Evolutionary conservation across 768 basidiomycete species (phyloP), one percentile per base, ranked within the genome.

Genomic region (Suillus placidus): DNA sequence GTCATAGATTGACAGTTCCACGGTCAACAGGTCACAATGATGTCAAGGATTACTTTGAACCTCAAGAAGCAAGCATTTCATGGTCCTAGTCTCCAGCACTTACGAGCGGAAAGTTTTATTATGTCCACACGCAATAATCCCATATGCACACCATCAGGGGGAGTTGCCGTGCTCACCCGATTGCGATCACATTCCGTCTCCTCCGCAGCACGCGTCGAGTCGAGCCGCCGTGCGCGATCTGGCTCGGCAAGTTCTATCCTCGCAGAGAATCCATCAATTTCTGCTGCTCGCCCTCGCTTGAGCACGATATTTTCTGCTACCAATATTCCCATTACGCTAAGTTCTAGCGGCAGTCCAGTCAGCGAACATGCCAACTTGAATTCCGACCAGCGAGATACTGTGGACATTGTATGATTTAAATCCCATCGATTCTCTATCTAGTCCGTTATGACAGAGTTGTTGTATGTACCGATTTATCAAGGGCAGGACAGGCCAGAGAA

Each of bases 1-100:
- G 4, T 47, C 47, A 42, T 45, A 40, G 64, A 30, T 37, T 62
- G 49, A 37, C 7, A 38, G 8, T 40, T 58, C 43, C 43, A 23
- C 14, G 23, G 14, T 66, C 23, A 71, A 35, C 70, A 84, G 75
- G 86, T 89, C 13, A 80, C 86, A 0, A 90, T 89, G 85, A 88
- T 89, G 82, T 88, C 87, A 4, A 82, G 88, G 9, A 89, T 90
- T 58, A 89, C 88, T 1, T 80, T 89, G 32, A 85, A 84, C 71
- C 79, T 89, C 12, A 84, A 78, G 74, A 85, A 83, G 72, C 77
- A 73, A 47, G 62, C 38, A 6, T 20, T 23, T 10, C 54, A 32
- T 30, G 51, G 52, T 37, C 20, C 45, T 35, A 38, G 10, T 23
- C 34, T 32, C 42, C 10, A 26, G 16, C 38, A 42, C 26, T 30